Base-by-base conservation (phyloP, 179 eudicot genomes). In the Heliamphora ciliata region DNA sequence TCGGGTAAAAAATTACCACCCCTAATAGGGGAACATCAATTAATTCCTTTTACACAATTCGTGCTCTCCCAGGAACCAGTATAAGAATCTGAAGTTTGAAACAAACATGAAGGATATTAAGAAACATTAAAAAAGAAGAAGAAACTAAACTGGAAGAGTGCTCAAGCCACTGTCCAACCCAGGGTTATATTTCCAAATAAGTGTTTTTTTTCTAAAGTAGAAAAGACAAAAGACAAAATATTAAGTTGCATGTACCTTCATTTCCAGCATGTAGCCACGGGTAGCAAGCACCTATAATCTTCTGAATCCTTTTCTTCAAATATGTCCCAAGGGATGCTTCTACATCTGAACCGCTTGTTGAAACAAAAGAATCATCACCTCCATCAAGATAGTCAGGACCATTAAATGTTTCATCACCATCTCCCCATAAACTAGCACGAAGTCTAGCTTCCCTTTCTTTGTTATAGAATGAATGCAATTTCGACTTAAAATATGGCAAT, bases 391-490 rank as follows among this genome's bases (percentile, higher is more conserved):
- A 86, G 87, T 90, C 93, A 82, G 77, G 75, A 70, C 84, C 93
- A 77, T 88, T 87, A 80, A 91, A 87, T 75, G 90, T 79, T 56
- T 91, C 98, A 86, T 90, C 95, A 81, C 86, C 84, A 78, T 88
- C 80, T 83, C 98, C 99, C 99, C 99, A 96, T 79, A 96, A 88
- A 89, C 93, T 94, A 77, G 97, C 97, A 80, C 89, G 97, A 85
- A 96, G 93, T 31, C 90, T 87, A 80, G 96, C 92, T 89, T 96
- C 99, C 87, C 99, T 91, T 85, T 94, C 98, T 88, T 85, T 91
- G 83, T 90, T 91, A 88, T 94, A 96, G 56, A 93, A 82, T 52
- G 99, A 87, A 77, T 92, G 96, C 87, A 96, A 86, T 85, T 91
- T 96, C 84, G 98, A 96, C 93, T 91, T 94, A 51, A 96, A 87